phyloP scores from a whole-genome alignment of 495 filamentous ascomycete species.

The Xylaria acuta region DNA sequence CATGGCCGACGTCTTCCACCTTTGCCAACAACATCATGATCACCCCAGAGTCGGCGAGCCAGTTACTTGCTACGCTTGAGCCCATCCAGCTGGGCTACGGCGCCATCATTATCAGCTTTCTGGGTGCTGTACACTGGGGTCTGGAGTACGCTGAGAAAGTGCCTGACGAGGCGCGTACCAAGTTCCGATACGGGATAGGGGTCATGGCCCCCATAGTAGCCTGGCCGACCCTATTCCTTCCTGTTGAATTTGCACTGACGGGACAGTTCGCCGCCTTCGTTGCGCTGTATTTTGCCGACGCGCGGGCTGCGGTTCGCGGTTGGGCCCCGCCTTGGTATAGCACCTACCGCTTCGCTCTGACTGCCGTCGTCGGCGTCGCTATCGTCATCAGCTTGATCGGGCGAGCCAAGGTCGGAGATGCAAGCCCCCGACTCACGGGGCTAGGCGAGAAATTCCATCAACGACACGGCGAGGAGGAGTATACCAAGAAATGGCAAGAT shows the following conservation, averaged over 20 bases:
- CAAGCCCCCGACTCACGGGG: conserved; percentile 46
- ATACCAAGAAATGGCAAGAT: conserved; percentile 69
- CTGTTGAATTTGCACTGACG: conserved; percentile 87
- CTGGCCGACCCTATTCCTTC: conserved; percentile 91
- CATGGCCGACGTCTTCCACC: conserved; percentile 65
- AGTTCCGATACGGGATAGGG: conserved; percentile 79
- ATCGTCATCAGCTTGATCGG: conserved; percentile 89
- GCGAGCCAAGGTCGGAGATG: conserved; percentile 79
- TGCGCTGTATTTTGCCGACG: conserved; percentile 87
- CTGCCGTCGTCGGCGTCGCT: conserved; percentile 86
- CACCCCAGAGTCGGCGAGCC: conserved; percentile 71
- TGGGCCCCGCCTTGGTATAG: conserved; percentile 94
- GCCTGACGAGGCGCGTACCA: conserved; percentile 41
- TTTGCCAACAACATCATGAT: conserved; percentile 61
- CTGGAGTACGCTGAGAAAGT: conserved; percentile 67
- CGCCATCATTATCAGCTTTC: conserved; percentile 92
- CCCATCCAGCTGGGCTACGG: conserved; percentile 94
- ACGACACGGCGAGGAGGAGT: conserved; percentile 42
- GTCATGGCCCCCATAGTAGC: conserved; percentile 83
- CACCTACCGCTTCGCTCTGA: conserved; percentile 94
- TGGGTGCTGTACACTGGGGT: conserved; percentile 95
- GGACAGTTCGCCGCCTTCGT: conserved; percentile 89
- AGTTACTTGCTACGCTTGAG: conserved; percentile 80
- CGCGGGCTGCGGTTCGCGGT: conserved; percentile 73
- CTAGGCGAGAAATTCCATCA: conserved; percentile 68